A percentile compares a stretch with the other conserved stretches of the same genome.
phyloP scores from a whole-genome alignment of 2,329 filamentous ascomycete genomes.

The Cercospora nicotianae region DNA sequence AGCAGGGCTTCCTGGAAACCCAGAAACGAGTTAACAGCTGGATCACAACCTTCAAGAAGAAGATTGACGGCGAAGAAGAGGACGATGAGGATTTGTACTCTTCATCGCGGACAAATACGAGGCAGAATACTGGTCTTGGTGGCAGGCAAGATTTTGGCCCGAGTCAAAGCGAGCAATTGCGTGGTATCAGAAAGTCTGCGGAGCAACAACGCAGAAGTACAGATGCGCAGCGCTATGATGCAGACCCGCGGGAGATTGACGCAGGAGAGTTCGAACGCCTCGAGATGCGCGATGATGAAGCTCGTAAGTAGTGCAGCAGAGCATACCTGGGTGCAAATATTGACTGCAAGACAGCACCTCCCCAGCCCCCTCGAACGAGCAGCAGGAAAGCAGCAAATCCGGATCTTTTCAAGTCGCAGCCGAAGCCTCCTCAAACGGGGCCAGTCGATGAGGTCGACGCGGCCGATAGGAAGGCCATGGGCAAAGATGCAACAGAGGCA shows the following conservation, averaged over 20 bases:
- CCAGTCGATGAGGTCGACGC: constrained; percentile 77
- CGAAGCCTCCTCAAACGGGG: constrained; percentile 56
- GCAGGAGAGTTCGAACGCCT: constrained; percentile 75
- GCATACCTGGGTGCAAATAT: background rate
- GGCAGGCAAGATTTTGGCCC: constrained; percentile 41
- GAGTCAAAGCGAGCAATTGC: constrained; percentile 42
- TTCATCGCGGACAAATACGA: constrained; percentile 29
- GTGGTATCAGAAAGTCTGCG: constrained; percentile 40
- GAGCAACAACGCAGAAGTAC: constrained; percentile 61
- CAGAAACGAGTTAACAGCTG: constrained; percentile 90
- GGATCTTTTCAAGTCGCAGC: constrained; percentile 73
- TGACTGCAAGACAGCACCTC: constrained; percentile 49
- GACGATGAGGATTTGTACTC: constrained; percentile 62
- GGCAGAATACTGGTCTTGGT: constrained; percentile 35
- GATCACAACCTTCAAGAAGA: constrained; percentile 90
- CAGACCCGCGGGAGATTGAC: constrained; percentile 83
- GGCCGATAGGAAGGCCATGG: constrained; percentile 57
- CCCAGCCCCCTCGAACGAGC: constrained; percentile 51
- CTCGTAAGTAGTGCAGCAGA: constrained; percentile 39
- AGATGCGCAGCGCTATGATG: constrained; percentile 90
- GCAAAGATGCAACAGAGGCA: constrained; percentile 35
- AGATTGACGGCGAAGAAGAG: constrained; percentile 82
- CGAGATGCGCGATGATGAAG: constrained; percentile 62
- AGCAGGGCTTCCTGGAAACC: constrained; percentile 91
- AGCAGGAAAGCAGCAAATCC: constrained; percentile 71